A percentile compares a stretch with the other conserved stretches of the same genome.
Evolutionary conservation across 208 protist species (phyloP).

Genomic region (Acanthamoeba quina): DNA sequence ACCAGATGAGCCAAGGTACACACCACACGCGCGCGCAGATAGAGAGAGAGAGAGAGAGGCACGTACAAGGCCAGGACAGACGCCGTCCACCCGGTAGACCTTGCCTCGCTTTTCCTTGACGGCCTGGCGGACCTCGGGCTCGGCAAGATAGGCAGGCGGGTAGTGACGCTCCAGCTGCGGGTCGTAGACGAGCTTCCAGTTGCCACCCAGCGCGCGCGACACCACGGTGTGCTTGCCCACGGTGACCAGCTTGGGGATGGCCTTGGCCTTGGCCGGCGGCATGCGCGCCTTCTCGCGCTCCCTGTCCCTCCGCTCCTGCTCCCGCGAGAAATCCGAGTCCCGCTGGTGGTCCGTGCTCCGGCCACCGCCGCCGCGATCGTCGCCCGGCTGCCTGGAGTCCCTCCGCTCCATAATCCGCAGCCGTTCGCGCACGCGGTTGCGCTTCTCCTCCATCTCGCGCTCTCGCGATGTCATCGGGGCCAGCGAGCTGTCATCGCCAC

Average conservation of each 20-base stretch:
- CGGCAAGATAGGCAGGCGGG: slow-evolving; percentile 4
- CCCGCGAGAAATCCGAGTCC: no score
- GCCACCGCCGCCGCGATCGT: background rate
- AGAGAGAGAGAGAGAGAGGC: background rate
- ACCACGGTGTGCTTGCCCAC: slow-evolving; percentile 43
- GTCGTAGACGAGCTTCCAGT: slow-evolving; percentile 42
- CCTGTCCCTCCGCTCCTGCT: background rate
- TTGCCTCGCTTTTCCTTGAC: slow-evolving; percentile 8
- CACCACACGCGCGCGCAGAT: background rate
- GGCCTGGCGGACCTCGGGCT: slow-evolving; percentile 34
- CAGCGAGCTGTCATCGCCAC: background rate
- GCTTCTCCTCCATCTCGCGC: slow-evolving; percentile 34
- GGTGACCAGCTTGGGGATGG: slow-evolving; percentile 32
- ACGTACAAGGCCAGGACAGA: slow-evolving; percentile 1
- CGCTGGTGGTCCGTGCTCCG: background rate
- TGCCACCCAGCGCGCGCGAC: slow-evolving; percentile 16
- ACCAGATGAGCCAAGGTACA: background rate
- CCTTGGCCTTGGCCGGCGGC: slow-evolving; percentile 22
- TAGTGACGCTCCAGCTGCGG: slow-evolving; percentile 21
- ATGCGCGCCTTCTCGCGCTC: background rate
- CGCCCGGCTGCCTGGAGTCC: background rate
- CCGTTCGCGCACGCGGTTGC: slow-evolving; percentile 12
- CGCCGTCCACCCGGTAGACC: slow-evolving; percentile 1
- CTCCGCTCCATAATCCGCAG: background rate
- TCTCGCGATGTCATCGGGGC: background rate